Conservation (phyloP, 225 moss, liverwort and hornwort genomes). For the Marchantia polymorpha region DNA sequence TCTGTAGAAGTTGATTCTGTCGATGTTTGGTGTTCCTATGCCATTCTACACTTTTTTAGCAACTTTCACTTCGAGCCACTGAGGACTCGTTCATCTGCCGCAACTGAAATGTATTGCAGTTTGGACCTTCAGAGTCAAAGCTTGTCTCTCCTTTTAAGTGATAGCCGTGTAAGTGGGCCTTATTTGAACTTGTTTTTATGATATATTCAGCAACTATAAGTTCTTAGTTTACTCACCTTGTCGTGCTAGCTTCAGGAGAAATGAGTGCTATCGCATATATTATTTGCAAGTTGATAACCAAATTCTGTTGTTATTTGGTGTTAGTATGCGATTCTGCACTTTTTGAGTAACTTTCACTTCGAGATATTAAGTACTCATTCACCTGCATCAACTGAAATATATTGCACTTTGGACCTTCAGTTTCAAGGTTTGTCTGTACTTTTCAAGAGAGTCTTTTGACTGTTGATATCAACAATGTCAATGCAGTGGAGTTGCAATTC, state of each 20-base stretch:
- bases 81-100: conserved; percentile 41
- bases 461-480: neutral
- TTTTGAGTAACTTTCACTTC: conserved; percentile 68
- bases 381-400: conserved; percentile 47
- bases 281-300: neutral
- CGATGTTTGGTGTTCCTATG: conserved; percentile 75
- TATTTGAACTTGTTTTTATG: neutral
- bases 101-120: conserved; percentile 50
- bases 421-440: conserved; percentile 44
- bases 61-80: conserved; percentile 72
- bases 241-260: neutral
- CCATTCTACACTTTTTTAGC: conserved; percentile 63
- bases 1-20: conserved; percentile 60
- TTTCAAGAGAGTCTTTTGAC: no score
- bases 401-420: conserved; percentile 54
- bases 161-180: conserved; percentile 78
- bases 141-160: conserved; percentile 77
- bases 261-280: neutral
- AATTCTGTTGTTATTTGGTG: neutral
- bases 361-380: conserved; percentile 51
- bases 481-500: conserved; percentile 90
- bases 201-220: neutral
- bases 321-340: conserved; percentile 51
- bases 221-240: neutral
- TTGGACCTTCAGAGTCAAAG: conserved; percentile 59